phyloP scores from a whole-genome alignment of 169 alveolate genomes.

The Plasmodium blacklocki region DNA sequence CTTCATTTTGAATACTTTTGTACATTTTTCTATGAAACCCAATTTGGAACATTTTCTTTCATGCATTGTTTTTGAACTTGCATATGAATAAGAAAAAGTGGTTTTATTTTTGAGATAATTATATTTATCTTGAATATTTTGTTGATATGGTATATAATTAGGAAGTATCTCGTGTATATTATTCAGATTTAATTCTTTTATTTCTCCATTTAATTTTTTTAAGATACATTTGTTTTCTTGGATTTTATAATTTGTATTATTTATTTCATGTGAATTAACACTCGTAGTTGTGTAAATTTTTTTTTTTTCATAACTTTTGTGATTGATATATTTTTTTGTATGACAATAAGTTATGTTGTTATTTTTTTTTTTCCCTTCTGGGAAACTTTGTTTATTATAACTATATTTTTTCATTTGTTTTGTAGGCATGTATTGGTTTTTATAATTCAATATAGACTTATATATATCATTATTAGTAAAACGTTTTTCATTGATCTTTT shows the following conservation, averaged over 20 bases:
- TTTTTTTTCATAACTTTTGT: too few species aligned
- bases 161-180: conserved; percentile 10
- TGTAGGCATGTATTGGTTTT: too few species aligned
- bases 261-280: neutral
- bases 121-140: neutral
- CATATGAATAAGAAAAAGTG: neutral
- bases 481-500: too few species aligned
- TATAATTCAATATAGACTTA: too few species aligned
- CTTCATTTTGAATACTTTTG: conserved; percentile 17
- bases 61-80: conserved; percentile 23
- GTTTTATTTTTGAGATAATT: neutral
- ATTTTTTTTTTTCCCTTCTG: too few species aligned
- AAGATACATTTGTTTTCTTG: conserved; percentile 16
- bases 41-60: conserved; percentile 2
- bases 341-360: too few species aligned
- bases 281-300: too few species aligned
- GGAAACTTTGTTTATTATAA: too few species aligned
- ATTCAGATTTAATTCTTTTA: conserved; percentile 17
- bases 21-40: conserved; percentile 45
- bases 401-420: too few species aligned
- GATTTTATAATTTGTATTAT: neutral
- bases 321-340: too few species aligned
- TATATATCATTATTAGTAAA: too few species aligned
- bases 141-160: conserved; percentile 69
- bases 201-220: conserved; percentile 41